These are phyloP conservation scores for Pezicula rhizophila DNA, from an alignment of 2,329 filamentous ascomycete species.

Conservation along the genomic window DNA sequence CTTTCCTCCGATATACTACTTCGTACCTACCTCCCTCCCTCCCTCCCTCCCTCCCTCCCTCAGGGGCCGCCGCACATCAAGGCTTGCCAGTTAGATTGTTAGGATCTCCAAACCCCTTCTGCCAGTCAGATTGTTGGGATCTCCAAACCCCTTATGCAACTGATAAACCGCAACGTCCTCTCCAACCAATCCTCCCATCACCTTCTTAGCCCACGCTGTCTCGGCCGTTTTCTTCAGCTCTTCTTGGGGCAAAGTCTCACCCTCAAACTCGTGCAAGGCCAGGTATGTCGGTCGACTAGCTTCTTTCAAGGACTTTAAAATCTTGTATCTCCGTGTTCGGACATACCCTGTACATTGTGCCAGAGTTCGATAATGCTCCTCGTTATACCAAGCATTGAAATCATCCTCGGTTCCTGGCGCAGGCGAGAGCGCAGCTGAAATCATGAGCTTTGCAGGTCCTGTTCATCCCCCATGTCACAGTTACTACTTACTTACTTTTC, in stretches of 20 bases:
- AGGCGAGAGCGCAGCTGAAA: slow-evolving; percentile 6
- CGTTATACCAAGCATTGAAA: slow-evolving; percentile 10
- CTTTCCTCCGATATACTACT: no score
- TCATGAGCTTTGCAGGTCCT: slow-evolving; percentile 8
- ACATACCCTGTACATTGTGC: slow-evolving; percentile 8
- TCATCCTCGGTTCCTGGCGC: slow-evolving; percentile 8
- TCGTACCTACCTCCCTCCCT: no score
- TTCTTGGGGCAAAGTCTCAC: slow-evolving; percentile 6
- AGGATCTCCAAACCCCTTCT: slow-evolving; percentile 2
- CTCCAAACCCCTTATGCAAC: slow-evolving; percentile 3
- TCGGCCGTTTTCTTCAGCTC: slow-evolving; percentile 19
- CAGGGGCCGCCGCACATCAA: no score
- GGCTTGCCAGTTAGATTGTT: neutral
- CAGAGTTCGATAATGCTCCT: slow-evolving; percentile 8
- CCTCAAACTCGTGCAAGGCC: slow-evolving; percentile 12
- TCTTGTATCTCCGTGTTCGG: slow-evolving; percentile 8
- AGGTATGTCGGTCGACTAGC: slow-evolving; percentile 2
- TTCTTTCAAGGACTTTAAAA: slow-evolving; percentile 1
- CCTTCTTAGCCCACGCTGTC: slow-evolving; percentile 8
- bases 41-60: no score
- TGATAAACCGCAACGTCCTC: slow-evolving; percentile 5
- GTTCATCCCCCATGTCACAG: neutral
- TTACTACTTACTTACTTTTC: neutral
- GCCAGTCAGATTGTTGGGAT: neutral
- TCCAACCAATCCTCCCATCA: slow-evolving; percentile 4